Percentiles rank a stretch among this genome's conserved stretches.
Evolutionary conservation across 2,329 filamentous ascomycete genomes (phyloP).

Genomic region (Didymella glomerata): DNA sequence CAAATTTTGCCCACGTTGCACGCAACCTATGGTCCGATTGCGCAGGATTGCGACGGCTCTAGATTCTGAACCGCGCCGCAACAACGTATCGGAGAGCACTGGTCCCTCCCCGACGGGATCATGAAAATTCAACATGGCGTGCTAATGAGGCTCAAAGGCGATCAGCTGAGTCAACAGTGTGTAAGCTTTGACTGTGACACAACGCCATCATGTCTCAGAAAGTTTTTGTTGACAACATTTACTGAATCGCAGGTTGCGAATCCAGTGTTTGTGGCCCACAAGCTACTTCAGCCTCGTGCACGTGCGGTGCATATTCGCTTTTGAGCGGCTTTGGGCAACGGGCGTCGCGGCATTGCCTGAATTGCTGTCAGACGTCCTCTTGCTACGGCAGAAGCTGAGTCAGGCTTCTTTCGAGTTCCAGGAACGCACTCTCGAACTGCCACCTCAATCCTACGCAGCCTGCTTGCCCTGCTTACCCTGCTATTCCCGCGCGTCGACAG

Average conservation of each 20-base stretch:
- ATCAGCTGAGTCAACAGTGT: constrained; percentile 12
- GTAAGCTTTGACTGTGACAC: constrained; percentile 3
- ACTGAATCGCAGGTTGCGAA: not conserved
- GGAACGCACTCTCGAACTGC: not conserved
- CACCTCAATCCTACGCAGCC: not conserved
- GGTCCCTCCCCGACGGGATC: constrained; percentile 11
- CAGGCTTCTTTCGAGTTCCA: not conserved
- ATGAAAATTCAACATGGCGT: constrained; percentile 16
- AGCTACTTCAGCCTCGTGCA: constrained; percentile 2
- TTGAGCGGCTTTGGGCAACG: not conserved
- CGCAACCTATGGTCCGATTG: constrained; percentile 3
- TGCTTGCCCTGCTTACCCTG: not conserved
- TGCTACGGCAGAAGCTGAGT: not conserved
- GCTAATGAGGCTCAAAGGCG: constrained; percentile 9
- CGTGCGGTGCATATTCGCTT: constrained; percentile 3
- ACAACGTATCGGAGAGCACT: constrained; percentile 12
- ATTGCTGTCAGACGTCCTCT: not conserved
- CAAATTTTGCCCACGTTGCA: constrained; percentile 6
- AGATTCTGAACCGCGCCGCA: constrained; percentile 1
- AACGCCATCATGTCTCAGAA: not conserved
- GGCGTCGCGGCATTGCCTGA: constrained; percentile 6
- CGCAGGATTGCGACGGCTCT: not conserved
- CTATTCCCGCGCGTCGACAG: not conserved
- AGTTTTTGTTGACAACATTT: constrained; percentile 11
- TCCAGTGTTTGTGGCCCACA: not conserved